phyloP scores from a whole-genome alignment of 495 filamentous ascomycete species.

The Umbilicaria muhlenbergii region DNA sequence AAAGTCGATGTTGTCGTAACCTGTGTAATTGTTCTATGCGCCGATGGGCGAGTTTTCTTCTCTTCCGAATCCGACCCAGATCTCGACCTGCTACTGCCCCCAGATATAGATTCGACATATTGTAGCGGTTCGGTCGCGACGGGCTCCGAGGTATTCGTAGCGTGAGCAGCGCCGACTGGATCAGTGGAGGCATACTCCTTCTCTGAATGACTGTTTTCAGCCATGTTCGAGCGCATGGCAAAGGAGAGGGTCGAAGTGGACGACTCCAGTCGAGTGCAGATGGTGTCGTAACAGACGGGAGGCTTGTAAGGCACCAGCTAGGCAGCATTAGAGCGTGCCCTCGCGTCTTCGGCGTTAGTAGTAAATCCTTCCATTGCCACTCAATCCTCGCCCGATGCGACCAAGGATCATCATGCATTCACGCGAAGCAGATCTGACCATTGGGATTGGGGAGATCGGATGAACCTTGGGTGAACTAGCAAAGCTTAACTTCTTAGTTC shows the following conservation, averaged over 20 bases:
- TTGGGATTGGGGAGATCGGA: too few relatives aligned
- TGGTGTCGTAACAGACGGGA: too few relatives aligned
- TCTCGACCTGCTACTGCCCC: conserved; percentile 7
- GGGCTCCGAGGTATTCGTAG: conserved; percentile 8
- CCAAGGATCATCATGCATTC: too few relatives aligned
- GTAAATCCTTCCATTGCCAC: too few relatives aligned
- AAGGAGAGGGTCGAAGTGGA: not conserved
- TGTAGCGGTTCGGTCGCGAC: conserved; percentile 12
- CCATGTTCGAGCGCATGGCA: not conserved
- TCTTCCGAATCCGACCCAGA: conserved; percentile 5
- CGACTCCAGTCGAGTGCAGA: too few relatives aligned
- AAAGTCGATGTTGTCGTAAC: conserved; percentile 12
- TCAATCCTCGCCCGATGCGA: too few relatives aligned
- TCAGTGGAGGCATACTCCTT: conserved; percentile 12
- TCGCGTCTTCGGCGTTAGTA: too few relatives aligned
- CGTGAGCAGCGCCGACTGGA: conserved; percentile 9
- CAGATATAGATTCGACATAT: conserved; percentile 2
- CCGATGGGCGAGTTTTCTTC: not conserved
- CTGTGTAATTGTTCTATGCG: conserved; percentile 8
- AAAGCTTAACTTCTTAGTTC: too few relatives aligned
- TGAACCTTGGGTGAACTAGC: too few relatives aligned
- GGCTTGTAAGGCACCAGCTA: too few relatives aligned
- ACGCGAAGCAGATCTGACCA: too few relatives aligned
- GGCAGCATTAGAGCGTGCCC: too few relatives aligned
- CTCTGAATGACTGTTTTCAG: conserved; percentile 1